phyloP scores from a whole-genome alignment of 352 stramenopile species.

The Pythium folliculosum region DNA sequence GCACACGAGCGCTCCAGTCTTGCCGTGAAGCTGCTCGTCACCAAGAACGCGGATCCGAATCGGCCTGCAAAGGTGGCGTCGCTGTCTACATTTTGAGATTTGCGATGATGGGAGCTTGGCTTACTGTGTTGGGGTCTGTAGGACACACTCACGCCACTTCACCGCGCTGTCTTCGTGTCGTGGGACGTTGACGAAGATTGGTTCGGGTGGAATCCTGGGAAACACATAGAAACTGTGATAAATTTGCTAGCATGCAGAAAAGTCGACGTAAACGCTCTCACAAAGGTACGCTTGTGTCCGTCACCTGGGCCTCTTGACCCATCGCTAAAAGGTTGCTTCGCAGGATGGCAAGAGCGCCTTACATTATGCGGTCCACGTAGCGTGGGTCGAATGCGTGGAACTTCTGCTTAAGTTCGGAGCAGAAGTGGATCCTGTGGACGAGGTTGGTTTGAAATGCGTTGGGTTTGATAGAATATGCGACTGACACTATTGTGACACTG shows the following conservation, averaged over 20 bases:
- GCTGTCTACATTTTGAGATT: background rate
- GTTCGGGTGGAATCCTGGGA: background rate
- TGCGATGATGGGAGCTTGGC: background rate
- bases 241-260: conserved; percentile 1
- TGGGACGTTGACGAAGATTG: conserved; percentile 9
- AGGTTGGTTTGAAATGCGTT: conserved; percentile 11
- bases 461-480: background rate
- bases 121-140: conserved; percentile 9
- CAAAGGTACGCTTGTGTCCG: conserved; percentile 4
- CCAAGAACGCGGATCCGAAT: conserved; percentile 13
- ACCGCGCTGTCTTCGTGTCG: background rate
- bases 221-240: conserved; percentile 4
- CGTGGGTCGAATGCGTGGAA: conserved; percentile 8
- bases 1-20: background rate
- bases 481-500: conserved; percentile 1
- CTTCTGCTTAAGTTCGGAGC: background rate
- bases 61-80: conserved; percentile 9
- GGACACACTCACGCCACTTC: conserved; percentile 4
- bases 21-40: conserved; percentile 7
- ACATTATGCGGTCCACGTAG: background rate
- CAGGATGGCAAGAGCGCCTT: conserved; percentile 13
- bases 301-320: background rate
- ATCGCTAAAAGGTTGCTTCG: background rate
- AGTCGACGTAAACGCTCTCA: conserved; percentile 13
- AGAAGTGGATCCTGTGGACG: conserved; percentile 4